Evolutionary conservation across 805 yeast species (phyloP).

Genomic region (Yamadazyma endophytica): DNA sequence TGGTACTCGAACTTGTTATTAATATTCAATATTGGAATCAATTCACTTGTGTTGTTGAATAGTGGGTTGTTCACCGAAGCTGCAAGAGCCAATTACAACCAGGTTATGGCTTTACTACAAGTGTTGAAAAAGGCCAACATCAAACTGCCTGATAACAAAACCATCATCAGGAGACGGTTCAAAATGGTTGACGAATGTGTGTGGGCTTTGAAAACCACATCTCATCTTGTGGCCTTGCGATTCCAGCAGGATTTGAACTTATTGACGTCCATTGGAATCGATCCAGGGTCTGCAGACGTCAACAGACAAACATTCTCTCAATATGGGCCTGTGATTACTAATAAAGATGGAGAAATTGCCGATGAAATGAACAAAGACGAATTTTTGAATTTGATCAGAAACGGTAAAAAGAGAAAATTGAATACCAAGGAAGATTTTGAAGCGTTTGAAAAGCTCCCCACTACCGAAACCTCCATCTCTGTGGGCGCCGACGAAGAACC

Average conservation of each 20-base stretch:
- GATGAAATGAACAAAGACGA: no score
- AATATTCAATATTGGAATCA: slow-evolving; percentile 42
- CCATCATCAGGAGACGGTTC: slow-evolving; percentile 29
- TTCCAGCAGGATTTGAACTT: slow-evolving; percentile 36
- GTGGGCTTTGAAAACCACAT: slow-evolving; percentile 59
- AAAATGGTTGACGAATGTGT: slow-evolving; percentile 56
- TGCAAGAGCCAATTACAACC: slow-evolving; percentile 20
- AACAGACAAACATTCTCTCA: slow-evolving; percentile 46
- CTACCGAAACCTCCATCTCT: no score
- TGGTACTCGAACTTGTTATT: slow-evolving; percentile 50
- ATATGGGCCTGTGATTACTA: slow-evolving; percentile 29
- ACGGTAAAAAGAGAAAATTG: slow-evolving; percentile 8
- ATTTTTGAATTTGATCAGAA: slow-evolving; percentile 8
- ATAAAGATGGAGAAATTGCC: slow-evolving; percentile 1
- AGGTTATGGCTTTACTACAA: slow-evolving; percentile 19
- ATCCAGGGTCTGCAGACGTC: slow-evolving; percentile 50
- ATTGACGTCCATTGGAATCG: slow-evolving; percentile 42
- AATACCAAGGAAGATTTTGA: not conserved
- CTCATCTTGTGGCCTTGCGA: slow-evolving; percentile 46
- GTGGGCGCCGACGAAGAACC: no score
- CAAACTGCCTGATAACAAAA: slow-evolving; percentile 23
- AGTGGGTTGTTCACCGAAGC: slow-evolving; percentile 31
- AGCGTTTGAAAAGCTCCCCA: no score
- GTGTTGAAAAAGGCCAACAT: slow-evolving; percentile 27
- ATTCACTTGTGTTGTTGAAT: slow-evolving; percentile 37